phyloP scores from a whole-genome alignment of 2,329 filamentous ascomycete species.

The Aureobasidium sp. region DNA sequence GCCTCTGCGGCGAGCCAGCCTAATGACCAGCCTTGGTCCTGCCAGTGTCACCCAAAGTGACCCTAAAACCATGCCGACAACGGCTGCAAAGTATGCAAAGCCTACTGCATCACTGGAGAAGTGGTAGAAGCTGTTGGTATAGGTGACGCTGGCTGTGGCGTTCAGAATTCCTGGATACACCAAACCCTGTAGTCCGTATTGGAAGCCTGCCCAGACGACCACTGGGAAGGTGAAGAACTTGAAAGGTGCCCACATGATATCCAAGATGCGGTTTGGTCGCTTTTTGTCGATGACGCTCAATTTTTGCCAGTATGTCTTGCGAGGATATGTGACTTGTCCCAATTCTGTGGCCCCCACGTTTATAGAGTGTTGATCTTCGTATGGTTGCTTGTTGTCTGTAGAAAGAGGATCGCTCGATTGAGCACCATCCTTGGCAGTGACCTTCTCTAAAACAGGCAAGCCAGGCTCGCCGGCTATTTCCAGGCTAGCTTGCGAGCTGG shows the following conservation, averaged over 20 bases:
- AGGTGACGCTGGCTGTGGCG: conserved; percentile 15
- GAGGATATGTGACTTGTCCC: conserved; percentile 27
- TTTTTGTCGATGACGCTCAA: conserved; percentile 36
- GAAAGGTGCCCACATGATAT: conserved; percentile 27
- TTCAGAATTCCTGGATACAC: conserved; percentile 18
- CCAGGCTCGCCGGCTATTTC: neutral
- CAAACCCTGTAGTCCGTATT: conserved; percentile 17
- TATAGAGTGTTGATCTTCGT: neutral
- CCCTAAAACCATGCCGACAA: conserved; percentile 25
- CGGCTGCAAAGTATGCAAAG: conserved; percentile 27
- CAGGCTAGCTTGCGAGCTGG: neutral
- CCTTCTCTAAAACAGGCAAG: neutral
- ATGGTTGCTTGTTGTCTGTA: neutral
- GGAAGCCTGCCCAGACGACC: conserved; percentile 16
- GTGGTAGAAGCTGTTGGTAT: conserved; percentile 30
- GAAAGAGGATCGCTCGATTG: neutral
- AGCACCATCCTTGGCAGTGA: neutral
- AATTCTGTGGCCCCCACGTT: conserved; percentile 21
- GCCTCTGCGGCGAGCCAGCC: conserved; percentile 35
- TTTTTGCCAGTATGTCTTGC: conserved; percentile 40
- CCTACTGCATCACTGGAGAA: conserved; percentile 30
- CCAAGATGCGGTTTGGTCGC: conserved; percentile 37
- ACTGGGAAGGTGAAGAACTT: conserved; percentile 15
- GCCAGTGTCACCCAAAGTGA: conserved; percentile 33
- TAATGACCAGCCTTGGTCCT: conserved; percentile 24